Evolutionary conservation across 495 filamentous ascomycete species (phyloP).

Genomic region (Neurospora sp.): DNA sequence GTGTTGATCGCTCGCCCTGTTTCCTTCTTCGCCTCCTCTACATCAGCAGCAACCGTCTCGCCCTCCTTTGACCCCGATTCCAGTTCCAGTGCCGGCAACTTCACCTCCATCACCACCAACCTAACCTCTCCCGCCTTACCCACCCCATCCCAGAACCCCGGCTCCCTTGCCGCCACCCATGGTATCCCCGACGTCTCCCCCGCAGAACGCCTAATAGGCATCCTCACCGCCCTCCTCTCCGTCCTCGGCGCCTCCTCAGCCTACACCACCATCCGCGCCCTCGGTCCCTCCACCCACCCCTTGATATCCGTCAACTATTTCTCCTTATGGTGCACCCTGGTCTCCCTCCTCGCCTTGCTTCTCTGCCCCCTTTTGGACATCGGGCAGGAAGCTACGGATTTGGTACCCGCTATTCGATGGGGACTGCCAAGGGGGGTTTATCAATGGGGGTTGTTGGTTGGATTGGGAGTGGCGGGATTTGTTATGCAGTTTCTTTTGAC

Average conservation of each 20-base stretch:
- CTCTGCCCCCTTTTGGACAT: conserved; percentile 35
- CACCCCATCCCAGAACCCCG: too few relatives aligned
- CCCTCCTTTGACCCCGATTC: not conserved
- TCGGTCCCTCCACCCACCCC: conserved; percentile 74
- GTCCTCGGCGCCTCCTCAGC: conserved; percentile 72
- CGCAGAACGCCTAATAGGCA: conserved; percentile 31
- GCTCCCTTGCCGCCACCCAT: too few relatives aligned
- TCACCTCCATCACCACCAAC: too few relatives aligned
- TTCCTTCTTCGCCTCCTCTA: conserved; percentile 38
- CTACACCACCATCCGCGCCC: conserved; percentile 73
- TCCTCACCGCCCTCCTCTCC: conserved; percentile 64
- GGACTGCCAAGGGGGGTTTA: conserved; percentile 47
- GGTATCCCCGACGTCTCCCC: conserved; percentile 17
- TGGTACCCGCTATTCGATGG: conserved; percentile 42
- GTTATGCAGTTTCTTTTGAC: conserved; percentile 85
- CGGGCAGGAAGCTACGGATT: conserved; percentile 16
- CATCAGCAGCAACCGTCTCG: not conserved
- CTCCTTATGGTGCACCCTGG: conserved; percentile 54
- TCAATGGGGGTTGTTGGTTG: conserved; percentile 64
- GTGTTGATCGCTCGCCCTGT: conserved; percentile 73
- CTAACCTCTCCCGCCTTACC: too few relatives aligned
- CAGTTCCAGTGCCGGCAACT: too few relatives aligned
- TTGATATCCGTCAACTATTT: conserved; percentile 86
- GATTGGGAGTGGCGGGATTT: conserved; percentile 68
- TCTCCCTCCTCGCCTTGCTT: conserved; percentile 49